Percentiles rank a stretch among this genome's conserved stretches.
Evolutionary conservation across 768 basidiomycete species (phyloP).

Genomic region (Lentinus tigrinus): DNA sequence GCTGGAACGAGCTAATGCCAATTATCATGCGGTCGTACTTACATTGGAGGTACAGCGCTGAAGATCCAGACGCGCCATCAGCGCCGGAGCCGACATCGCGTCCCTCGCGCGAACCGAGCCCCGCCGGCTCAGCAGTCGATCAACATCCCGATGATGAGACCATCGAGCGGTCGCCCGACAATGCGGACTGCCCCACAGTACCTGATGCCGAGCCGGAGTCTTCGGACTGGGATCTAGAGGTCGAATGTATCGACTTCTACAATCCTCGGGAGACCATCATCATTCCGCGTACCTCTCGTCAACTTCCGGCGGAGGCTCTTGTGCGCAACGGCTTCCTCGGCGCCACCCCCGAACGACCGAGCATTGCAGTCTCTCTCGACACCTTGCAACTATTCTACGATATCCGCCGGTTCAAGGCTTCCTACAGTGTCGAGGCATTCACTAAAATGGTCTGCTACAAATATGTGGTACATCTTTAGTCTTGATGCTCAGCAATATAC

Average conservation of each 20-base stretch:
- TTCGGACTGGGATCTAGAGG: background rate
- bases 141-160: too few species aligned
- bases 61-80: too few species aligned
- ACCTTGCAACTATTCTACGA: slow-evolving; percentile 16
- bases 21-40: slow-evolving; percentile 3
- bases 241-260: slow-evolving; percentile 9
- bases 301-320: background rate
- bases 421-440: slow-evolving; percentile 23
- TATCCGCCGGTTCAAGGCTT: slow-evolving; percentile 11
- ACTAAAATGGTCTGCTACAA: slow-evolving; percentile 15
- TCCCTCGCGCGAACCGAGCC: too few species aligned
- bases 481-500: background rate
- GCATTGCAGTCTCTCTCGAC: slow-evolving; percentile 13
- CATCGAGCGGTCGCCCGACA: too few species aligned
- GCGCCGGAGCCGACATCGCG: too few species aligned
- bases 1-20: background rate
- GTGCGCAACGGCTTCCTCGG: slow-evolving; percentile 8
- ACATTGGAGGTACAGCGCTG: slow-evolving; percentile 1
- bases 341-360: background rate
- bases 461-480: slow-evolving; percentile 14
- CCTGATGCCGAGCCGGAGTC: background rate
- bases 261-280: background rate
- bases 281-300: background rate
- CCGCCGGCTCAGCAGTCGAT: too few species aligned
- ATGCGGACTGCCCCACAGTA: too few species aligned